These are phyloP conservation scores for Haematococcus sp. DNA, from an alignment of 139 green algal species.

Conservation along the genomic window DNA sequence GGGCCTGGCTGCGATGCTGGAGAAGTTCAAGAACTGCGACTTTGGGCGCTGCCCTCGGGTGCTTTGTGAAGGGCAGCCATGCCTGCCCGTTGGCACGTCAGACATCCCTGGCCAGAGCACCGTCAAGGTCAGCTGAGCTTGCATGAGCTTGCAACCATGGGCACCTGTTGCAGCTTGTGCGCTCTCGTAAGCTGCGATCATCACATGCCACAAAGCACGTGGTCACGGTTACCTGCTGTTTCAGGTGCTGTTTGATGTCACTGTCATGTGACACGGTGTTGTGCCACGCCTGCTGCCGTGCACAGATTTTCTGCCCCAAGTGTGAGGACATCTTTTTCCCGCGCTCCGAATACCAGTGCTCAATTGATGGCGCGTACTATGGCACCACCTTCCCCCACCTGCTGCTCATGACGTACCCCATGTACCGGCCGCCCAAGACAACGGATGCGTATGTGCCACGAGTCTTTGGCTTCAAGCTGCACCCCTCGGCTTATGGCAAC, in stretches of 20 bases:
- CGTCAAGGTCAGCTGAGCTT: slow-evolving; percentile 51
- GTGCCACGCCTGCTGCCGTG: not conserved
- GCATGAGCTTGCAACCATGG: too few species aligned
- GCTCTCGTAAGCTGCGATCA: too few species aligned
- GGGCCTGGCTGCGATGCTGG: slow-evolving; percentile 75
- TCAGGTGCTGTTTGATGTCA: too few species aligned
- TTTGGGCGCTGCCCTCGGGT: slow-evolving; percentile 92
- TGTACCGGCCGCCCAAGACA: slow-evolving; percentile 59
- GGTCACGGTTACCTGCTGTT: too few species aligned
- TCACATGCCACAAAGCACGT: too few species aligned
- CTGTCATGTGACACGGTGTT: not conserved
- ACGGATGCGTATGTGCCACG: slow-evolving; percentile 73
- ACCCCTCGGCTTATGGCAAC: slow-evolving; percentile 48
- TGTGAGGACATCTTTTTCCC: slow-evolving; percentile 95
- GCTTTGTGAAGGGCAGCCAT: slow-evolving; percentile 86
- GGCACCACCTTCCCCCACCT: slow-evolving; percentile 96
- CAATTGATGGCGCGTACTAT: slow-evolving; percentile 92
- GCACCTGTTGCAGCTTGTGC: too few species aligned
- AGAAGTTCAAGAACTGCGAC: slow-evolving; percentile 91
- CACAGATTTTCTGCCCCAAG: slow-evolving; percentile 84
- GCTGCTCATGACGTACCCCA: slow-evolving; percentile 91
- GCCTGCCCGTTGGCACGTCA: slow-evolving; percentile 85
- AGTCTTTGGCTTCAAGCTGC: slow-evolving; percentile 96
- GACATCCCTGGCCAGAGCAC: slow-evolving; percentile 87
- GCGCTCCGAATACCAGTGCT: slow-evolving; percentile 73